Conservation (phyloP, 106 monocot species). For the Dendrobium catenatum region DNA sequence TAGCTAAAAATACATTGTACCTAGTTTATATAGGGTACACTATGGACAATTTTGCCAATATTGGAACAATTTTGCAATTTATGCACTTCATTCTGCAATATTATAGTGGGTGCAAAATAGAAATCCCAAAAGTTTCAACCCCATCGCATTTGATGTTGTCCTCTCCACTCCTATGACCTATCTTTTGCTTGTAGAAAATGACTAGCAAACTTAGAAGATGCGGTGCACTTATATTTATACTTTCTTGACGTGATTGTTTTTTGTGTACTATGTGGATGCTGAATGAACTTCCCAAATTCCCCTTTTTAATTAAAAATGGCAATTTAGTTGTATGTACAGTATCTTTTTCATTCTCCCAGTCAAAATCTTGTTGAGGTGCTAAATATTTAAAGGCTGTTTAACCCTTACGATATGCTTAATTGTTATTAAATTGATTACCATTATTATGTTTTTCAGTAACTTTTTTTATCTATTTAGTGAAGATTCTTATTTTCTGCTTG, state of each 20-base stretch:
- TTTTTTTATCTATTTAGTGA: background rate
- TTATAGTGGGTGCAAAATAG: background rate
- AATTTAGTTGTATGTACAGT: background rate
- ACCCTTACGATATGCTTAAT: background rate
- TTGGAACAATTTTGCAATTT: background rate
- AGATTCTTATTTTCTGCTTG: background rate
- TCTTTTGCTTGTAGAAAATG: background rate
- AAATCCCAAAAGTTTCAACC: too few species aligned
- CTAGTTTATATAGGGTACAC: background rate
- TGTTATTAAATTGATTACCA: background rate
- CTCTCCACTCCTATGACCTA: too few species aligned
- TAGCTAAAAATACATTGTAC: background rate
- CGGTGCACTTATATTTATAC: background rate
- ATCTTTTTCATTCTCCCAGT: background rate
- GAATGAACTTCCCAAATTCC: background rate
- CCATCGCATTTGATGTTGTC: too few species aligned
- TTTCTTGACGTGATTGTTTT: background rate
- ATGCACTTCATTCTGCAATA: background rate
- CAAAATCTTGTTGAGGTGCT: background rate
- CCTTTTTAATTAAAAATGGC: background rate
- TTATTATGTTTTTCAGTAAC: background rate
- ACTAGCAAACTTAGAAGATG: background rate
- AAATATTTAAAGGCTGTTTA: background rate
- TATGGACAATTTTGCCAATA: background rate
- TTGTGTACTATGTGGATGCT: background rate